Conservation (phyloP, 2,329 filamentous ascomycete genomes). For the Aspergillus arachidicola region DNA sequence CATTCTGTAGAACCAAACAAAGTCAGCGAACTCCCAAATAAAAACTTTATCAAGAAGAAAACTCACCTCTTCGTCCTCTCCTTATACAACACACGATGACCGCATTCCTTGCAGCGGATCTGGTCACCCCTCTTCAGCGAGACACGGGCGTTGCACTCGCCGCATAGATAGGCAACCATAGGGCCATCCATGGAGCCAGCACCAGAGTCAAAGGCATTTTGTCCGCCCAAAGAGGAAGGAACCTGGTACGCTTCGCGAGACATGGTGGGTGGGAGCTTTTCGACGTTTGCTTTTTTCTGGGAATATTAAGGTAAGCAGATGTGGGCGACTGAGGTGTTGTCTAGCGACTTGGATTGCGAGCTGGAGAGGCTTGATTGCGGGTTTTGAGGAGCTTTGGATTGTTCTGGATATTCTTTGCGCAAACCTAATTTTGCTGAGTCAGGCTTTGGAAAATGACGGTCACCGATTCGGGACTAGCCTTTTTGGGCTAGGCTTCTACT, state of each 20-base stretch:
- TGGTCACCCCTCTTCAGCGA: conserved; percentile 75
- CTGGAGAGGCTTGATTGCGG: background rate
- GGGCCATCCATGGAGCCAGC: conserved; percentile 54
- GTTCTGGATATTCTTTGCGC: conserved; percentile 5
- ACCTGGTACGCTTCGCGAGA: conserved; percentile 79
- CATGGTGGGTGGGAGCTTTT: conserved; percentile 38
- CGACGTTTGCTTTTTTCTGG: background rate
- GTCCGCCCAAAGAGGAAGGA: conserved; percentile 56
- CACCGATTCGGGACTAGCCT: background rate
- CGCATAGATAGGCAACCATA: conserved; percentile 72
- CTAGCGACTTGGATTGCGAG: background rate
- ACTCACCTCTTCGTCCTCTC: conserved; percentile 92
- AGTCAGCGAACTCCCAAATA: background rate
- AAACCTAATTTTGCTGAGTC: conserved; percentile 5
- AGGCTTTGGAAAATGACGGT: background rate
- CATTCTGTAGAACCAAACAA: conserved; percentile 64
- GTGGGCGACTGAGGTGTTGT: background rate
- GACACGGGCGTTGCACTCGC: conserved; percentile 80
- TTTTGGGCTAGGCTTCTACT: background rate
- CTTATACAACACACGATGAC: conserved; percentile 95
- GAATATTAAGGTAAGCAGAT: background rate
- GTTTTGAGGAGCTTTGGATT: background rate
- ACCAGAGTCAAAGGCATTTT: conserved; percentile 45
- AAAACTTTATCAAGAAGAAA: conserved; percentile 9
- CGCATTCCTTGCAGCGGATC: conserved; percentile 88